These are phyloP conservation scores for Fusarium cicatricum DNA, from an alignment of 2,329 filamentous ascomycete species.

Conservation along the genomic window DNA sequence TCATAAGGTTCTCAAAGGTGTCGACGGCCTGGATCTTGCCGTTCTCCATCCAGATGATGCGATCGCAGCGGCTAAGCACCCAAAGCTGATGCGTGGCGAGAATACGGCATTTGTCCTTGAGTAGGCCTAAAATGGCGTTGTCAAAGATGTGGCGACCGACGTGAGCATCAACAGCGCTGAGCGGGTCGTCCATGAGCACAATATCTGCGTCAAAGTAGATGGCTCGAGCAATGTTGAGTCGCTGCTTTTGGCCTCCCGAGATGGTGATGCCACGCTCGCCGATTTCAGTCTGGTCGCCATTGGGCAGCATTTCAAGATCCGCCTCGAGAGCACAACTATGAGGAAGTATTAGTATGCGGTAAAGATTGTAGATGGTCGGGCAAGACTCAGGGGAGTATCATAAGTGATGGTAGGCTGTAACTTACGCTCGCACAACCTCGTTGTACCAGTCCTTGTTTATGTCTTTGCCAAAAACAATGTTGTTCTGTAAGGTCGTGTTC, in stretches of 20 bases:
- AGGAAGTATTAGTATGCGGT: background rate
- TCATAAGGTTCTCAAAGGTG: slow-evolving; percentile 89
- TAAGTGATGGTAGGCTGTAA: background rate
- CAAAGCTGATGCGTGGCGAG: slow-evolving; percentile 95
- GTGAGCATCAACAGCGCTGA: slow-evolving; percentile 75
- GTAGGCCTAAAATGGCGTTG: slow-evolving; percentile 87
- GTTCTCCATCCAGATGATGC: slow-evolving; percentile 92
- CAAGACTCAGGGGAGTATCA: background rate
- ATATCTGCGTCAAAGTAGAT: slow-evolving; percentile 76
- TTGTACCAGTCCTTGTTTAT: slow-evolving; percentile 82
- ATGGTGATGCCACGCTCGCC: slow-evolving; percentile 96
- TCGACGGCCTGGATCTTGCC: slow-evolving; percentile 86
- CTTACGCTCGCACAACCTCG: slow-evolving; percentile 78
- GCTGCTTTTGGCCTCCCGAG: slow-evolving; percentile 93
- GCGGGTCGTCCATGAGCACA: slow-evolving; percentile 73
- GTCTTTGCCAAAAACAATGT: slow-evolving; percentile 88
- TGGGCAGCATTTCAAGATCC: slow-evolving; percentile 92
- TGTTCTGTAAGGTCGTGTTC: slow-evolving; percentile 85
- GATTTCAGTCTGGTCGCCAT: slow-evolving; percentile 89
- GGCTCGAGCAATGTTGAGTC: slow-evolving; percentile 89
- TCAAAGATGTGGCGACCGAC: slow-evolving; percentile 86
- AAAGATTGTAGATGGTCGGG: background rate
- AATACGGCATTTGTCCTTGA: slow-evolving; percentile 89
- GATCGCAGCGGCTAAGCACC: slow-evolving; percentile 88
- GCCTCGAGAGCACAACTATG: slow-evolving; percentile 78